Percentiles rank a stretch among this genome's conserved stretches.
phyloP scores from a whole-genome alignment of 2,329 filamentous ascomycete species.

The Hypoxylon sp. region DNA sequence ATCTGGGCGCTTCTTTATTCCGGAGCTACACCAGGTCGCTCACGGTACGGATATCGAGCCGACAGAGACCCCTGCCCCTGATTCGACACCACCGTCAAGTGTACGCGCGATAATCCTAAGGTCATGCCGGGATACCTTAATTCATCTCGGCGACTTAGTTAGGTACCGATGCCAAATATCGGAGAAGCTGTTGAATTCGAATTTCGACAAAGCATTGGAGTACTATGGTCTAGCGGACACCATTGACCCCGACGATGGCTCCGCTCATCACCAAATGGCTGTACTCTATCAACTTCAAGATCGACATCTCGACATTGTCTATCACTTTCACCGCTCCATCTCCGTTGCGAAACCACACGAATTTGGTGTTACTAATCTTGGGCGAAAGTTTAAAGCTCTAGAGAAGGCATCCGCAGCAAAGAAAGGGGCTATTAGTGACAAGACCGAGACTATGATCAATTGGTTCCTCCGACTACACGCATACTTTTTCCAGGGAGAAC shows the following conservation, averaged over 20 bases:
- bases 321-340: constrained; percentile 89
- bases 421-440: constrained; percentile 62
- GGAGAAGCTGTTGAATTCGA: constrained; percentile 70
- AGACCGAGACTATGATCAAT: constrained; percentile 75
- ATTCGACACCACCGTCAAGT: constrained; percentile 58
- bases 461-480: constrained; percentile 93
- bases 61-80: constrained; percentile 62
- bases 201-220: constrained; percentile 83
- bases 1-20: constrained; percentile 71
- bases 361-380: constrained; percentile 81
- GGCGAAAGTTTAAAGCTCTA: constrained; percentile 79
- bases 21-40: constrained; percentile 63
- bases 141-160: constrained; percentile 90
- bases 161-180: constrained; percentile 85
- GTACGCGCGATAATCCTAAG: constrained; percentile 73
- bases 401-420: constrained; percentile 56
- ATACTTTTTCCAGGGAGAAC: constrained; percentile 82
- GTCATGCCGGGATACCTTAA: constrained; percentile 86
- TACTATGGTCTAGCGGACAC: constrained; percentile 88
- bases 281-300: constrained; percentile 84
- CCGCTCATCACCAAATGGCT: constrained; percentile 90
- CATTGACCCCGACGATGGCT: constrained; percentile 83
- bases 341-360: constrained; percentile 81
- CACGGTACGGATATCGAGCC: constrained; percentile 60
- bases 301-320: constrained; percentile 87